Percentiles rank a stretch among this genome's conserved stretches.
phyloP scores from a whole-genome alignment of 2,329 filamentous ascomycete genomes.

The Hymenoscyphus fructigenus region DNA sequence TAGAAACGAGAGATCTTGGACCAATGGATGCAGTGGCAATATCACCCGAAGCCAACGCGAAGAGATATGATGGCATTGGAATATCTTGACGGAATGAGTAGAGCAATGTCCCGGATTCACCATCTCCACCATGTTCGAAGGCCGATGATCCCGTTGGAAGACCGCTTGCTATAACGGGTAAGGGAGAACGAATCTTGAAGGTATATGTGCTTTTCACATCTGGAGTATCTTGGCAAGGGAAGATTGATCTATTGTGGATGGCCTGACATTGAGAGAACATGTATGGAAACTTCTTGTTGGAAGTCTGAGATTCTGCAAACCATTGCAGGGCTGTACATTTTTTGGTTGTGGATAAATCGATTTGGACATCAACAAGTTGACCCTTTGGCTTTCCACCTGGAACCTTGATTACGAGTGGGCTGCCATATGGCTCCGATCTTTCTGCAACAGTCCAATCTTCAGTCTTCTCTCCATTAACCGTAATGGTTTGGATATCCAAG shows the following conservation, averaged over 20 bases:
- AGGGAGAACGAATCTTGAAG: constrained; percentile 81
- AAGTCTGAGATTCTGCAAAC: constrained; percentile 90
- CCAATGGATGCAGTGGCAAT: constrained; percentile 84
- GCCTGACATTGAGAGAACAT: constrained; percentile 99
- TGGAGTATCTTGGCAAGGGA: constrained; percentile 96
- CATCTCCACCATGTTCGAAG: constrained; percentile 52
- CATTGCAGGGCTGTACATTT: constrained; percentile 93
- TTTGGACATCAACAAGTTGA: constrained; percentile 54
- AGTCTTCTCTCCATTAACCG: constrained; percentile 61
- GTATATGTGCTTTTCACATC: constrained; percentile 95
- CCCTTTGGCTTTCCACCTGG: constrained; percentile 55
- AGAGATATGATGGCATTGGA: constrained; percentile 91
- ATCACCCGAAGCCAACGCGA: constrained; percentile 86
- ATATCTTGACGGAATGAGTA: constrained; percentile 89
- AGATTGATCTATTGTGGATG: constrained; percentile 89
- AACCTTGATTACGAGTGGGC: constrained; percentile 65
- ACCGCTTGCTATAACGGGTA: constrained; percentile 91
- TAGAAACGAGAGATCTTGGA: constrained; percentile 78
- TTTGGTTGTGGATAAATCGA: constrained; percentile 77
- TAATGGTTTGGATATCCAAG: constrained; percentile 71
- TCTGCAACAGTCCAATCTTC: constrained; percentile 65
- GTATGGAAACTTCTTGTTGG: constrained; percentile 93
- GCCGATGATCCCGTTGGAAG: constrained; percentile 56
- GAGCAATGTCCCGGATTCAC: constrained; percentile 52
- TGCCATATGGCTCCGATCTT: constrained; percentile 71